Conservation (phyloP, 179 eudicot genomes). For the Carnegiea gigantea region DNA sequence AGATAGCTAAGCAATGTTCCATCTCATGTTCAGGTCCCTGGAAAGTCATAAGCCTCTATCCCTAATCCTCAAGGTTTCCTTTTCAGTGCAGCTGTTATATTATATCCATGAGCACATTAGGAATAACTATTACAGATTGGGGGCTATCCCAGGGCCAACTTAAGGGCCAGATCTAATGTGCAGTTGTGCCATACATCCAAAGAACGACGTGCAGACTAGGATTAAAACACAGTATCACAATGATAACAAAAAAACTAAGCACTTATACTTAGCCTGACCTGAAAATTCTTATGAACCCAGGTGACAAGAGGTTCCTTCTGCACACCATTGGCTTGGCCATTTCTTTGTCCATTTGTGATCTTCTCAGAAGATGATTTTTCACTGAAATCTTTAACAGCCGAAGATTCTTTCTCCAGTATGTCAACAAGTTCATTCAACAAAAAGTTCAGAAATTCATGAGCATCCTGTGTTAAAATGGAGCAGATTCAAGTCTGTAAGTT, state of each 20-base stretch:
- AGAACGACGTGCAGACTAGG: not conserved
- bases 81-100: not conserved
- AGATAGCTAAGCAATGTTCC: no score
- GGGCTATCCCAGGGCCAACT: not conserved
- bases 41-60: not conserved
- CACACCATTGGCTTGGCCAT: conserved; percentile 48
- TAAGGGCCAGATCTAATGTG: not conserved
- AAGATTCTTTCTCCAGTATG: conserved; percentile 73
- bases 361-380: conserved; percentile 48
- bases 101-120: not conserved
- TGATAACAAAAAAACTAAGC: not conserved
- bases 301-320: conserved; percentile 68
- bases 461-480: conserved; percentile 51
- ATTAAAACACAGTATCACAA: not conserved
- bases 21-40: not conserved
- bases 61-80: not conserved
- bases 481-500: not conserved
- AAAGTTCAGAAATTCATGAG: conserved; percentile 78
- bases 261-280: conserved; percentile 37
- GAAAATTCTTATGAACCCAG: conserved; percentile 87
- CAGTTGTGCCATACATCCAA: not conserved
- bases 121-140: not conserved
- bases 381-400: conserved; percentile 34
- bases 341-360: conserved; percentile 47
- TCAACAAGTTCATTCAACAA: conserved; percentile 77